Evolutionary conservation across 306 rosid genomes (phyloP), one percentile per base, ranked within the genome.

Genomic region (Betula pendula): DNA sequence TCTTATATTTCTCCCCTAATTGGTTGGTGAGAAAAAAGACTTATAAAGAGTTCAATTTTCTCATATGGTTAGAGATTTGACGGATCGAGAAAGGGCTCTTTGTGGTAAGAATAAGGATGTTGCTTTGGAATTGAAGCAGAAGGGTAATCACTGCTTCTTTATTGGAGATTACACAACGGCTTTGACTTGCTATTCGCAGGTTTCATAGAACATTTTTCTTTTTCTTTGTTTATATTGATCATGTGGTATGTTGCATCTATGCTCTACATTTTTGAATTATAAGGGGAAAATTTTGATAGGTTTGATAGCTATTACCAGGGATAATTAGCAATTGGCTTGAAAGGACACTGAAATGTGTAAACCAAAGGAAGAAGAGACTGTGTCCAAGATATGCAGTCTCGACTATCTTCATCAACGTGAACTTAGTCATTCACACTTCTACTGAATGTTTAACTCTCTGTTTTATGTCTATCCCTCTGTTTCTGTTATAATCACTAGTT

Each of bases 31-130:
- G 52, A 68, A 58, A 31, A 15, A 48, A 62, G 33, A 38, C 40
- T 7, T n/a, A 60, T 5, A 74, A 24, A 72, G 50, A 58, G 42
- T 43, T 70, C 73, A 45, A 10, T 31, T 29, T 42, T 56, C 58
- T 55, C 77, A 93, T 97, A 71, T 87, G 62, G 84, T 90, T 53
- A 44, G 80, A 55, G 85, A 91, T 79, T 76, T 93, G 69, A 85
- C 90, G 17, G 89, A 84, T 49, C 84, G 92, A 0, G 84, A 78
- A 72, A 79, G 76, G 53, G 89, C 76, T 81, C 84, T 93, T 12
- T 93, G 97, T 60, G 92, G 90, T 1, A 93, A 93, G 92, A 85
- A 49, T 63, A 80, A 87, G 72, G 93, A 89, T 67, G 86, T 68
- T 31, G 91, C 97, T n/a, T 68, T 88, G 84, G 84, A 88, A 65